Evolutionary conservation across 2,329 filamentous ascomycete genomes (phyloP).

Genomic region (Trichoderma atrobrunneum): DNA sequence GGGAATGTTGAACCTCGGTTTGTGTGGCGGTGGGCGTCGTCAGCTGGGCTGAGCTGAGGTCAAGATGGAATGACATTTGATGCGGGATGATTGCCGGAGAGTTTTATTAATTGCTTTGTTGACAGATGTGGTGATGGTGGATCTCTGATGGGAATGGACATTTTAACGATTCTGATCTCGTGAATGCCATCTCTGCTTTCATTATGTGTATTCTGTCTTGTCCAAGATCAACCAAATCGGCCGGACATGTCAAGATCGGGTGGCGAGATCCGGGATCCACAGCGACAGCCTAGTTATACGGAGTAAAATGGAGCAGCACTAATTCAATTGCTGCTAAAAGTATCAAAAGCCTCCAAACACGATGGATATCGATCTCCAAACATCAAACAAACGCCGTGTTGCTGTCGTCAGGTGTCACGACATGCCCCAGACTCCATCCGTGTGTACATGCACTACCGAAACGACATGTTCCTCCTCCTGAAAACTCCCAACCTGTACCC

Average conservation of each 20-base stretch:
- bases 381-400: background rate
- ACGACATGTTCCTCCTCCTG: background rate
- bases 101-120: background rate
- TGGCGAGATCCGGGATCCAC: slow-evolving; percentile 16
- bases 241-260: background rate
- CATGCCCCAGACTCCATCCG: background rate
- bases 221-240: background rate
- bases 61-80: background rate
- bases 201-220: background rate
- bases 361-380: background rate
- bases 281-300: background rate
- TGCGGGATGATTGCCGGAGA: background rate
- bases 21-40: background rate
- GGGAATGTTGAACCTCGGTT: background rate
- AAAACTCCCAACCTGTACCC: background rate
- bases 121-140: background rate
- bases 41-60: slow-evolving; percentile 1
- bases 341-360: background rate
- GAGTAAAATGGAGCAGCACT: background rate
- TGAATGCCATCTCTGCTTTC: background rate
- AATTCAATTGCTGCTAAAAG: background rate
- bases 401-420: background rate
- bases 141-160: background rate
- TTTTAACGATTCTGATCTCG: background rate
- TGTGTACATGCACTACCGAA: background rate